Base-by-base conservation (phyloP, 169 alveolate genomes). In the Cystoisospora suis region DNA sequence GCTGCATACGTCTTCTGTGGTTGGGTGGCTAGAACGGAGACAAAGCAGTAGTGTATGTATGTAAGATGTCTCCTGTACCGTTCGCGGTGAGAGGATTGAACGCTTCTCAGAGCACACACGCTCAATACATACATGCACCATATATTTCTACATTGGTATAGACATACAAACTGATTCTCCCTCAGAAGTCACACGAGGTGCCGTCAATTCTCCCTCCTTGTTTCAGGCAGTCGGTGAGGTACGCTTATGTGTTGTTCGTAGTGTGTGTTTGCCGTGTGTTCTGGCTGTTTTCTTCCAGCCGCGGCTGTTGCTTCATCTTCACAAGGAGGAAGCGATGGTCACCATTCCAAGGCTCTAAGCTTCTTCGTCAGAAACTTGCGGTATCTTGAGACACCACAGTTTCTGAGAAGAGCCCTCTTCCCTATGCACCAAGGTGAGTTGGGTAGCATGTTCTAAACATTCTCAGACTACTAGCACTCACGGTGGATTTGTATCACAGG, bases 381-480 rank as follows among this genome's bases (percentile, higher is more conserved):
- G 91, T 99, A 98, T 94, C 94, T 99, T 59, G 99, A 99, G 93
- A 98, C 99, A 20, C 99, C 99, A 12, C 99, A 99, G 95, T 99
- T 98, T 93, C 95, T 99, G 70, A 95, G 99, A 88, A 98, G 96
- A 92, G 88, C 94, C 29, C 95, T 98, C 91, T 96, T 96, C 77
- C 95, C 95, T 27, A 70, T 92, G 38, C 96, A 95, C 93, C 93
- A 91, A 45, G 94, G 93, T 53, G 38, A 32, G 65, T n/a, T n/a
- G n/a, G n/a, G n/a, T n/a, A n/a, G n/a, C n/a, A n/a, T n/a, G n/a
- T n/a, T n/a, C n/a, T n/a, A n/a, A n/a, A n/a, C n/a, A n/a, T n/a
- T n/a, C n/a, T n/a, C n/a, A n/a, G n/a, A n/a, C n/a, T n/a, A n/a
- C n/a, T n/a, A n/a, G n/a, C n/a, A n/a, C n/a, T n/a, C n/a, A n/a